Conservation (phyloP, 1,284 basidiomycete genomes). For the Stereum hirsutum region DNA sequence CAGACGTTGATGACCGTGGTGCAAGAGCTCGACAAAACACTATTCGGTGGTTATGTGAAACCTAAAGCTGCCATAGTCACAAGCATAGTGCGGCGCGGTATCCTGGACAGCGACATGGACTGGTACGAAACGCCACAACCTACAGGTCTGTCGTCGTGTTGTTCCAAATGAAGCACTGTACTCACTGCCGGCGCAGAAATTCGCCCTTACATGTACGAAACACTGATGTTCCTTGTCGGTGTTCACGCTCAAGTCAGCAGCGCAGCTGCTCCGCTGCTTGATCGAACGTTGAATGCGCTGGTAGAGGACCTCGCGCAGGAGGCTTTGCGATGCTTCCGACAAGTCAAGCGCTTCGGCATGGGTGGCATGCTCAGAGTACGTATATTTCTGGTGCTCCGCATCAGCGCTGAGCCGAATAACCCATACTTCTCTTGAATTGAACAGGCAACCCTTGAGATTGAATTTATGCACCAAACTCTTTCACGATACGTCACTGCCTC, state of each 20-base stretch:
- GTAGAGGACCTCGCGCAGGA: conserved; percentile 80
- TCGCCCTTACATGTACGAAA: conserved; percentile 89
- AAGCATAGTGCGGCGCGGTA: conserved; percentile 67
- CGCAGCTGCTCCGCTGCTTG: conserved; percentile 71
- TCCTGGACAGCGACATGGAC: conserved; percentile 75
- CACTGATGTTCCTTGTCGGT: conserved; percentile 81
- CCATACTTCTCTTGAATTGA: conserved; percentile 1
- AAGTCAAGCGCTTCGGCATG: conserved; percentile 88
- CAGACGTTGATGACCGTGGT: conserved; percentile 75
- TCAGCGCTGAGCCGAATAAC: conserved; percentile 1
- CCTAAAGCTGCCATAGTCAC: conserved; percentile 67
- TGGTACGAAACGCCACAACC: conserved; percentile 91
- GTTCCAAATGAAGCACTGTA: neutral
- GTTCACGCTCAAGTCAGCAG: conserved; percentile 88
- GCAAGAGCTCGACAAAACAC: conserved; percentile 74
- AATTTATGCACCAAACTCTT: conserved; percentile 96
- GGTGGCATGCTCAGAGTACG: conserved; percentile 92
- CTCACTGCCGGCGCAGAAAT: conserved; percentile 59
- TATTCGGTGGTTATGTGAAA: conserved; percentile 84
- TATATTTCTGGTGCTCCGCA: conserved; percentile 19
- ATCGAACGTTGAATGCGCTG: conserved; percentile 75
- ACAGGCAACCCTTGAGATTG: conserved; percentile 96
- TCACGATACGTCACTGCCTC: conserved; percentile 77
- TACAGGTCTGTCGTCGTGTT: conserved; percentile 45
- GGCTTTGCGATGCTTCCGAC: conserved; percentile 76